phyloP scores from a whole-genome alignment of 1,139 yeast genomes.

The Blastobotrys illinoisensis region DNA sequence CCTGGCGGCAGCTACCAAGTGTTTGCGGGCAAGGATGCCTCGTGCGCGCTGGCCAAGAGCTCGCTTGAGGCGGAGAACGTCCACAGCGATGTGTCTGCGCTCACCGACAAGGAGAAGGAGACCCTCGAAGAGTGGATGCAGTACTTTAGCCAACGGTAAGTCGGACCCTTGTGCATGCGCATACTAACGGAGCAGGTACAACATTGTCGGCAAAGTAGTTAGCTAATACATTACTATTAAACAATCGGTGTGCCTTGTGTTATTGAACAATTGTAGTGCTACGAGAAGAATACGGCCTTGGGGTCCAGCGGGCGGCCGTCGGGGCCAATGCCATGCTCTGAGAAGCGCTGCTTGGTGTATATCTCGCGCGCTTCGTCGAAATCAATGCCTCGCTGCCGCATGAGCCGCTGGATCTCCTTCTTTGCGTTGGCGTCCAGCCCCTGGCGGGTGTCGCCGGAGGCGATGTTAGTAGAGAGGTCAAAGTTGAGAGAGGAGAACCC shows the following conservation, averaged over 20 bases:
- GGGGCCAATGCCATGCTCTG: constrained; percentile 47
- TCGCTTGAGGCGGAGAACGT: constrained; percentile 53
- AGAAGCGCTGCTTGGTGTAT: constrained; percentile 45
- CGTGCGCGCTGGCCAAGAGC: constrained; percentile 60
- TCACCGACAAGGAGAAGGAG: constrained; percentile 55
- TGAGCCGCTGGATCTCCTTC: constrained; percentile 45
- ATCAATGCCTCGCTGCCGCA: constrained; percentile 45
- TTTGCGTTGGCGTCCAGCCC: constrained; percentile 60
- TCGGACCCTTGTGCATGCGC: constrained; percentile 27
- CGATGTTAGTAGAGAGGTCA: constrained; percentile 46
- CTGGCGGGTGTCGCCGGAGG: constrained; percentile 46
- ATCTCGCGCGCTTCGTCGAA: constrained; percentile 69
- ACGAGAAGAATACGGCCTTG: constrained; percentile 41
- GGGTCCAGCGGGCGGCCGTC: constrained; percentile 41
- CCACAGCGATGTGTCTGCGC: constrained; percentile 59
- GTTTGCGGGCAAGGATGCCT: constrained; percentile 72
- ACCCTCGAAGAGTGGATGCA: constrained; percentile 83
- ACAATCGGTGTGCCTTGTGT: too few relatives aligned
- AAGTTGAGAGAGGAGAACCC: constrained; percentile 62
- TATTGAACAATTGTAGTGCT: too few relatives aligned
- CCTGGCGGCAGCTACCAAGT: constrained; percentile 68
- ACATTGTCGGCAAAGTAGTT: background rate
- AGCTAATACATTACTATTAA: background rate
- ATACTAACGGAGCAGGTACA: background rate
- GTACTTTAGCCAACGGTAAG: constrained; percentile 66